A percentile compares a stretch with the other conserved stretches of the same genome.
phyloP scores from a whole-genome alignment of 441 rosid species.

The Euphorbia schlechtendalii region DNA sequence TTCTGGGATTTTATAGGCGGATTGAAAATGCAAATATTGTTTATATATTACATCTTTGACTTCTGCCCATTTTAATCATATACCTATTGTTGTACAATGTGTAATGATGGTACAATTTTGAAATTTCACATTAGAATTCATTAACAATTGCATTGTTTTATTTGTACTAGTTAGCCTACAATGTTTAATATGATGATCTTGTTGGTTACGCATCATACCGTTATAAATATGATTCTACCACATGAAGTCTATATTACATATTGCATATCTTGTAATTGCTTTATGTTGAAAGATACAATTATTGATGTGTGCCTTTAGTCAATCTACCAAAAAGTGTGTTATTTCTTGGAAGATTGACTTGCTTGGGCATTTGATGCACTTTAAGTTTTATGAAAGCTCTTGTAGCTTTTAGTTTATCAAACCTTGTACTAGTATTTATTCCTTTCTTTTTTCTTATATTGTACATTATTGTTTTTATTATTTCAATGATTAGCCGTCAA shows the following conservation, averaged over 20 bases:
- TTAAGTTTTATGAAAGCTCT: conserved; percentile 4
- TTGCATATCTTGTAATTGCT: no score
- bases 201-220: background rate
- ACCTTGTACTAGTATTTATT: conserved; percentile 5
- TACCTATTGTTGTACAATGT: background rate
- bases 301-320: background rate
- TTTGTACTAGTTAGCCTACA: background rate
- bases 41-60: background rate
- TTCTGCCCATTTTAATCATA: background rate
- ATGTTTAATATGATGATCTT: background rate
- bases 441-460: background rate
- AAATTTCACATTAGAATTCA: background rate
- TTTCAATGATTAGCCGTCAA: conserved; percentile 62
- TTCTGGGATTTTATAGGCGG: background rate
- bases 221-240: background rate
- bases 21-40: background rate
- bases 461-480: conserved; percentile 8
- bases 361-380: background rate
- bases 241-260: background rate
- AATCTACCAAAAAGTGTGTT: background rate
- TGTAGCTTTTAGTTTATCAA: background rate
- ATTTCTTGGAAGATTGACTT: background rate
- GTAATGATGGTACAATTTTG: background rate
- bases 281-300: background rate
- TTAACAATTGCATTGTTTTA: background rate